Percentiles rank a stretch among this genome's conserved stretches.
Conservation (phyloP, 805 yeast genomes). For the Candida odintsovae region DNA sequence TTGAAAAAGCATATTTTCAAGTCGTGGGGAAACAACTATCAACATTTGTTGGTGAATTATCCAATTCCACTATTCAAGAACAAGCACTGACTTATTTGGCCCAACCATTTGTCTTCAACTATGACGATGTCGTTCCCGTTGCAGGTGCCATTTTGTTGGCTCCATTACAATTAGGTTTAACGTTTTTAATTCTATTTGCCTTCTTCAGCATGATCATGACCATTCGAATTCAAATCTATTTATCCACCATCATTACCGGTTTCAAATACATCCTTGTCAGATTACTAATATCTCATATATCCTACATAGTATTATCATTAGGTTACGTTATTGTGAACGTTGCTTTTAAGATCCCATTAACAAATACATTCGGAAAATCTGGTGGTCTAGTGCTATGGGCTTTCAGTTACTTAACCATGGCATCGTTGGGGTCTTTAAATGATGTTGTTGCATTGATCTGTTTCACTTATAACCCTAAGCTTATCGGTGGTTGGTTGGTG, state of each 20-base stretch:
- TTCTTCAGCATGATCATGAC: conserved; percentile 65
- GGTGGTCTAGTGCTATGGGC: conserved; percentile 75
- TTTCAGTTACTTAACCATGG: conserved; percentile 58
- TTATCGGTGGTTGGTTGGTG: conserved; percentile 66
- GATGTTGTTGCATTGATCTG: conserved; percentile 52
- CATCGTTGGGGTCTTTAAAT: conserved; percentile 66
- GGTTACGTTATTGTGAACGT: conserved; percentile 53
- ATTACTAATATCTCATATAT: conserved; percentile 38
- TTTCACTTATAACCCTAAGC: conserved; percentile 50
- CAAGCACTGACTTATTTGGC: conserved; percentile 11
- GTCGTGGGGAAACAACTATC: conserved; percentile 3
- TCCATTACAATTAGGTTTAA: conserved; percentile 68
- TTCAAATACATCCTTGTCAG: conserved; percentile 36
- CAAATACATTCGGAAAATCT: conserved; percentile 50
- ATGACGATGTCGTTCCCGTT: conserved; percentile 42
- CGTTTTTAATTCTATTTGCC: conserved; percentile 62
- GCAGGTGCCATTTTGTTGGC: conserved; percentile 47
- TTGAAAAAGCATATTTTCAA: conserved; percentile 19
- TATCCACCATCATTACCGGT: conserved; percentile 30
- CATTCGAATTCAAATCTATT: conserved; percentile 39
- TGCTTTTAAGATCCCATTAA: conserved; percentile 59
- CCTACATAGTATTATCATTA: conserved; percentile 52
- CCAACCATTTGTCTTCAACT: conserved; percentile 14
- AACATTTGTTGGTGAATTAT: conserved; percentile 28
- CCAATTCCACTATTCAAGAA: conserved; percentile 20